Base-by-base conservation (phyloP, 73 alveolate species). In the Stentor roeselii region DNA sequence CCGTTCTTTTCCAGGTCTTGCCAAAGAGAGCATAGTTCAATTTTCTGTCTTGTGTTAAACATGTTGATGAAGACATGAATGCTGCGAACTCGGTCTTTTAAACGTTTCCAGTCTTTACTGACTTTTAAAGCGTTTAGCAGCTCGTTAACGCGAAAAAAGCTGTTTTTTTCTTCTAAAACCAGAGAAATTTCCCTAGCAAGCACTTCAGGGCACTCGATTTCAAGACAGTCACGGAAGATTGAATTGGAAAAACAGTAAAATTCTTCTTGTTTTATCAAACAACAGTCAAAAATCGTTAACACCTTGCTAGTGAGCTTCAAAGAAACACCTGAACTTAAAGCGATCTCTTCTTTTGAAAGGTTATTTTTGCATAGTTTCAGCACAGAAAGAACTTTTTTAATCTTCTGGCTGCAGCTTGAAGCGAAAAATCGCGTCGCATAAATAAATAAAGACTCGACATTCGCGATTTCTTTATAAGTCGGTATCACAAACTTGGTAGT, bases 11-110 rank as follows among this genome's bases (percentile, higher is more conserved):
- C 92, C 6, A 86, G 78, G 41, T 76, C 76, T 42, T 78, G 86
- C 95, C 95, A 89, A 37, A 78, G 80, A 4, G 50, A 60, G 1
- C 87, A 90, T 34, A 89, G 84, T 41, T 86, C 87, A 40, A 86
- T 88, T 50, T 75, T 78, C 3, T 61, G 39, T 37, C 86, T 89
- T 3, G 91, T 89, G 41, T 58, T 85, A 42, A 82, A 82, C 88
- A 89, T 42, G 3, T 78, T 75, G 3, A 88, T 34, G 82, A 89
- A 89, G 76, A 89, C 90, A 39, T 89, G 88, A 3, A 89, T 75
- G 42, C 59, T 77, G n/a, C 89, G 78, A 2, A 89, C 75, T 27
- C 82, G 83, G 59, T 89, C 95, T 83, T 89, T 89, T 27, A 89
- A 83, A 58, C 86, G 85, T 60, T 40, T 58, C 90, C 92, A 89